Conservation (phyloP, 177 flowering plant genomes). For the Vitis hybrid region DNA sequence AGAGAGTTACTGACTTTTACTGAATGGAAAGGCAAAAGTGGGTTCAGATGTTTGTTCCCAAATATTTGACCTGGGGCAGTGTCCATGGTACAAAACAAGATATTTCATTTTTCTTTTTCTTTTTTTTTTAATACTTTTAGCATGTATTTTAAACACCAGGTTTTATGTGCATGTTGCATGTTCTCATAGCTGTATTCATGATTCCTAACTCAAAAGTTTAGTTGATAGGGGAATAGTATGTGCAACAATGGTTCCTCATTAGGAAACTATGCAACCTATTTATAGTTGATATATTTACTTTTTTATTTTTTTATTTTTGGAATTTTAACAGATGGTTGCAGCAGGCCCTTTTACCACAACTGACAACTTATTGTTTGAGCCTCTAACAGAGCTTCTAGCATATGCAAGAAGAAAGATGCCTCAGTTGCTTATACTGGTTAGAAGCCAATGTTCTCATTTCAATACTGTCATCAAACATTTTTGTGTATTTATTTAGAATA, state of each 20-base stretch:
- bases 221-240: neutral
- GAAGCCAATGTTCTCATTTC: neutral
- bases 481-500: neutral
- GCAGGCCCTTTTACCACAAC: slow-evolving; percentile 93
- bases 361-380: slow-evolving; percentile 92
- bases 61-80: neutral
- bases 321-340: slow-evolving; percentile 72
- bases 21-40: neutral
- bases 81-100: neutral
- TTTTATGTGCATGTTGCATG: neutral
- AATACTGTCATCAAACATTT: neutral
- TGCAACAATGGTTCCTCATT: neutral
- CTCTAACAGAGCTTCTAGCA: slow-evolving; percentile 77
- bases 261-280: neutral
- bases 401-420: slow-evolving; percentile 85
- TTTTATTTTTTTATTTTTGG: slow-evolving; percentile 1
- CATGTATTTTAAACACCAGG: neutral
- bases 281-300: neutral
- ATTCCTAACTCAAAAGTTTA: neutral
- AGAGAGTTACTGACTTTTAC: too few relatives aligned
- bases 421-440: slow-evolving; percentile 86
- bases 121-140: neutral
- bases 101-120: neutral
- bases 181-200: neutral
- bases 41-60: neutral